Conservation (phyloP, 352 stramenopile species). For the Globisporangium acanthophoron region DNA sequence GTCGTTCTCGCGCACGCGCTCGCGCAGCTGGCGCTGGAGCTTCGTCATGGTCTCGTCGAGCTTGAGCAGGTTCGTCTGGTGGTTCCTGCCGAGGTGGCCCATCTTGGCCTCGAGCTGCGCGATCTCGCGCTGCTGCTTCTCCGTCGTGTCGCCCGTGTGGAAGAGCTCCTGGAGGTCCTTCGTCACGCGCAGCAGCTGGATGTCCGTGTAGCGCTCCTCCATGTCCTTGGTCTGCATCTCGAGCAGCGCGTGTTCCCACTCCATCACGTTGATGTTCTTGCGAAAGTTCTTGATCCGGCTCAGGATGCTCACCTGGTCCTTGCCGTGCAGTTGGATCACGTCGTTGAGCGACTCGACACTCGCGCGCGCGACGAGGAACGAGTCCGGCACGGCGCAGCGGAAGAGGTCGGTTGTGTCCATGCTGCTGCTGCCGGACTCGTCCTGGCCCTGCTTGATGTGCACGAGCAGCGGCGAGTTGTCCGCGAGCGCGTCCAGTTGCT, state of each 20-base stretch:
- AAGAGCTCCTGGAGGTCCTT: constrained; percentile 91
- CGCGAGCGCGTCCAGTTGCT: constrained; percentile 26
- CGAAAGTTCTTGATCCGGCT: constrained; percentile 91
- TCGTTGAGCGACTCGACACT: constrained; percentile 87
- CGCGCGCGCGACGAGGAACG: constrained; percentile 68
- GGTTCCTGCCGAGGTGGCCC: constrained; percentile 47
- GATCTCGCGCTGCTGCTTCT: constrained; percentile 76
- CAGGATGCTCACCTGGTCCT: constrained; percentile 83
- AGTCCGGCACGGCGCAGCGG: constrained; percentile 17
- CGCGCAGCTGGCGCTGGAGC: constrained; percentile 54
- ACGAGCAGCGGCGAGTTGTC: constrained; percentile 82
- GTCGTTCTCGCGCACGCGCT: constrained; percentile 78
- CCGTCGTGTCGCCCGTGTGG: constrained; percentile 69
- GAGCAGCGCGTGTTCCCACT: constrained; percentile 88
- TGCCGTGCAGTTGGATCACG: constrained; percentile 79
- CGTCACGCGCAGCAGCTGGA: constrained; percentile 91
- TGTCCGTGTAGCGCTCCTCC: constrained; percentile 90
- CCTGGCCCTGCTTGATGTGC: constrained; percentile 89
- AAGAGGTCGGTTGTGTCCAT: constrained; percentile 50
- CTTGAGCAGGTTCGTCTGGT: constrained; percentile 64
- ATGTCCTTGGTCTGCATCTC: constrained; percentile 79
- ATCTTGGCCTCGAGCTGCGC: constrained; percentile 73
- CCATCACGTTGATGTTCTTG: constrained; percentile 93
- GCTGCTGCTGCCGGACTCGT: constrained; percentile 65
- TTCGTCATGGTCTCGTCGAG: constrained; percentile 39